Base-by-base conservation (phyloP, 495 filamentous ascomycete genomes). In the Aspergillus carlsbadensis region DNA sequence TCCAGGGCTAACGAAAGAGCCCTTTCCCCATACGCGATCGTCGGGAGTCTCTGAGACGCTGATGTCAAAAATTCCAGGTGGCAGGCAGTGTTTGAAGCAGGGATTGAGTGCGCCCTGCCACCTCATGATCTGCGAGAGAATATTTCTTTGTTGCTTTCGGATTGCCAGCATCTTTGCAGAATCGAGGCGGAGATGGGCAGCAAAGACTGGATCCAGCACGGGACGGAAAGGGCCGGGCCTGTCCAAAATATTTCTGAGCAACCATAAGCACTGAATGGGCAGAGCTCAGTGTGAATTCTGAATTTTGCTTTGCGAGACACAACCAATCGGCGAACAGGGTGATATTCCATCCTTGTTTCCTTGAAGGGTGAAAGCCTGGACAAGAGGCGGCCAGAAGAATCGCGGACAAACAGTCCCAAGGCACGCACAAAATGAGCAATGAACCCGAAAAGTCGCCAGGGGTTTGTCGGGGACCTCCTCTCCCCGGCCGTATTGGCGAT, bases 141-240 rank as follows among this genome's bases (percentile, higher is more conserved):
- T 50, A 26, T 34, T n/a, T n/a, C 7, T 50, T 14, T 29, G 8
- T 29, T 39, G 46, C 46, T 14, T 39, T 20, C 35, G 17, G 8
- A 1, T 26, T 24, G 2, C 26, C 26, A 29, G 8, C 14, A 8
- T 24, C 29, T 36, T 13, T 34, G 40, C 31, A 31, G 40, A 26
- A 24, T 17, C 11, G 39, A 52, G 20, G 24, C 52, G 34, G 33
- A 40, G 42, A 48, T 56, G 52, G 33, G 39, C 46, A 46, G 55
- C 41, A 39, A 54, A 55, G 41, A 55, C 36, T 60, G 59, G 64
- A 57, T 50, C 56, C 22, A 57, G 61, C 56, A 62, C 71, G 70
- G 70, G 59, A 76, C 73, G 71, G 73, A 72, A 75, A 75, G 73
- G 73, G 66, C 72, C 73, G 71, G 70, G 61, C 69, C 73, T 70